Evolutionary conservation across 2,329 filamentous ascomycete species (phyloP).

Genomic region (Fusarium algeriense): DNA sequence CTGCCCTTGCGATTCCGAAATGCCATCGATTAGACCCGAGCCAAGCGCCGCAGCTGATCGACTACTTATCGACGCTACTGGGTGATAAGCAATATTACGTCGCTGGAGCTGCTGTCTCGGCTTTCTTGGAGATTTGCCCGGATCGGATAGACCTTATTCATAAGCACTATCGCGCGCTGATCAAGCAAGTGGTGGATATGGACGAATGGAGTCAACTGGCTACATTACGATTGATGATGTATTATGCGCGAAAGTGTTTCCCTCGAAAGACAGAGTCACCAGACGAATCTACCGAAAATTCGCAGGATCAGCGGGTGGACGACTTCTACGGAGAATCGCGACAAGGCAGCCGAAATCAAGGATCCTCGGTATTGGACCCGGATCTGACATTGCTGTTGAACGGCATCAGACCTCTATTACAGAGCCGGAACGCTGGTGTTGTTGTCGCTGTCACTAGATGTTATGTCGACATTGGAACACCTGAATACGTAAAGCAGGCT

Average conservation of each 20-base stretch:
- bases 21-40: conserved; percentile 91
- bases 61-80: conserved; percentile 81
- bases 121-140: conserved; percentile 91
- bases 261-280: conserved; percentile 74
- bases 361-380: conserved; percentile 72
- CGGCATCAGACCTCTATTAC: conserved; percentile 83
- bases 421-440: conserved; percentile 93
- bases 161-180: conserved; percentile 84
- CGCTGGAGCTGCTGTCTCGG: conserved; percentile 90
- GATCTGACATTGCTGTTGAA: conserved; percentile 87
- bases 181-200: conserved; percentile 97
- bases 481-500: conserved; percentile 78
- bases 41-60: conserved; percentile 85
- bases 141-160: conserved; percentile 90
- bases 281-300: conserved; percentile 55
- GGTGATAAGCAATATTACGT: conserved; percentile 97
- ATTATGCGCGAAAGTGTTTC: conserved; percentile 90
- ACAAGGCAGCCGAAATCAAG: conserved; percentile 59
- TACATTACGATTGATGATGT: conserved; percentile 82
- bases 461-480: conserved; percentile 86
- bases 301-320: conserved; percentile 61
- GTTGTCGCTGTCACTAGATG: conserved; percentile 88
- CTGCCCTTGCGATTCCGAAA: conserved; percentile 93
- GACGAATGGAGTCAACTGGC: conserved; percentile 97
- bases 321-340: conserved; percentile 84